phyloP scores from a whole-genome alignment of 345 rosid genomes.

The Sisymbrium altissimum region DNA sequence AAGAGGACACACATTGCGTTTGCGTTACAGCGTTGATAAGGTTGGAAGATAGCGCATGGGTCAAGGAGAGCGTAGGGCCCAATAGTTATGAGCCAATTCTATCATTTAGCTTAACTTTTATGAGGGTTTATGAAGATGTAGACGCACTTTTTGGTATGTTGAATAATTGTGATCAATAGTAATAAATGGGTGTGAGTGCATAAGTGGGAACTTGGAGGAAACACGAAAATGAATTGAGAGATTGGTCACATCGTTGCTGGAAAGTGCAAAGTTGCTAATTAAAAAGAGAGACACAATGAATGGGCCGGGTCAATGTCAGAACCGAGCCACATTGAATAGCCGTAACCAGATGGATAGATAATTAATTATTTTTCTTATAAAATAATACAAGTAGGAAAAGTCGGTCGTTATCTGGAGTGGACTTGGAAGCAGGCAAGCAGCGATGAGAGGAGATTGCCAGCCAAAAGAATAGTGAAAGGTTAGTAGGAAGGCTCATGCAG shows the following conservation, averaged over 20 bases:
- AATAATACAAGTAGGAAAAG: background rate
- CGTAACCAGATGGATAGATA: background rate
- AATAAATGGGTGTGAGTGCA: conserved; percentile 24
- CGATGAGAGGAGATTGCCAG: conserved; percentile 13
- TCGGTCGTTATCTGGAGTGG: conserved; percentile 14
- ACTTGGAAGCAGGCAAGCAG: conserved; percentile 12
- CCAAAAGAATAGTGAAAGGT: background rate
- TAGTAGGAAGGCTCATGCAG: conserved; percentile 23
- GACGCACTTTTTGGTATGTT: background rate
- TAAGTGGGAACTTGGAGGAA: conserved; percentile 27
- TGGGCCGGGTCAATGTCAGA: conserved; percentile 20
- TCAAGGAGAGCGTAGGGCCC: conserved; percentile 15
- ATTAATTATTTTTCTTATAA: background rate
- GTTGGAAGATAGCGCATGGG: conserved; percentile 30
- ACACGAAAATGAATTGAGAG: conserved; percentile 1
- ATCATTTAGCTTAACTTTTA: background rate
- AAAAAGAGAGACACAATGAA: conserved; percentile 13
- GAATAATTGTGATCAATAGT: background rate
- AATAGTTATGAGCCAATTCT: background rate
- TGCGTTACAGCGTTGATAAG: conserved; percentile 33
- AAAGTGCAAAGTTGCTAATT: conserved; percentile 21
- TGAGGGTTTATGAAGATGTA: background rate
- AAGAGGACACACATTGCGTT: background rate
- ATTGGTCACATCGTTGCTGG: conserved; percentile 25
- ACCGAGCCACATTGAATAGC: background rate